Conservation (phyloP, 257 asterid species). For the Rehmannia glutinosa region DNA sequence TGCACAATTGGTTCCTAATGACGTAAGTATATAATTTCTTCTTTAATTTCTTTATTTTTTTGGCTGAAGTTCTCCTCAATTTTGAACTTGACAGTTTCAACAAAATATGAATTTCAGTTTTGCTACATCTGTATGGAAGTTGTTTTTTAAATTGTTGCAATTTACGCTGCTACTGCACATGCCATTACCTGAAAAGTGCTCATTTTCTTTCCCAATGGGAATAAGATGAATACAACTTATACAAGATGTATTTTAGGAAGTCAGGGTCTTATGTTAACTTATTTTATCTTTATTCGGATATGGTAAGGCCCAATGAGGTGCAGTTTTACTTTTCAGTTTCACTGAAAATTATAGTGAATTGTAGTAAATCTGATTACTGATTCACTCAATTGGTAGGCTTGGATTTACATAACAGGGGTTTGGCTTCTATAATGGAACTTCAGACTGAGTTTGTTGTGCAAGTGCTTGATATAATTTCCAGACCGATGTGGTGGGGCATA, state of each 20-base stretch:
- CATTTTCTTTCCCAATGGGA: not conserved
- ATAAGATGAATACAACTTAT: not conserved
- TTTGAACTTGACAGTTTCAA: not conserved
- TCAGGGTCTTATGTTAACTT: not conserved
- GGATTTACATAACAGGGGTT: slow-evolving; percentile 64
- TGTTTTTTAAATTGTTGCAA: not conserved
- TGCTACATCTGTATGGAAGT: not conserved
- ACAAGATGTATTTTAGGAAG: not conserved
- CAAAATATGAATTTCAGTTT: not conserved
- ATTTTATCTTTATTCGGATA: too few species aligned
- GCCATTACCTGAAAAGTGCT: not conserved
- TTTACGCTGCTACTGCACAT: not conserved
- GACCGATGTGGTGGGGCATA: slow-evolving; percentile 85
- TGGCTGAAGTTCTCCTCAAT: not conserved
- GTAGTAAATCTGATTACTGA: slow-evolving; percentile 19
- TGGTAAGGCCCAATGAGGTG: not conserved
- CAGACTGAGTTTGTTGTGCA: slow-evolving; percentile 46
- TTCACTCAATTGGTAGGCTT: slow-evolving; percentile 39
- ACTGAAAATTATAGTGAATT: not conserved
- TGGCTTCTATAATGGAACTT: slow-evolving; percentile 66
- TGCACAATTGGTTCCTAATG: slow-evolving; percentile 68
- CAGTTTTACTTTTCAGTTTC: not conserved
- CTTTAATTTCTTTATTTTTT: slow-evolving; percentile 4
- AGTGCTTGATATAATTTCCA: slow-evolving; percentile 56
- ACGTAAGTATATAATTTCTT: slow-evolving; percentile 42